Evolutionary conservation across 805 yeast genomes (phyloP).

Genomic region (Myxozyma monticola): DNA sequence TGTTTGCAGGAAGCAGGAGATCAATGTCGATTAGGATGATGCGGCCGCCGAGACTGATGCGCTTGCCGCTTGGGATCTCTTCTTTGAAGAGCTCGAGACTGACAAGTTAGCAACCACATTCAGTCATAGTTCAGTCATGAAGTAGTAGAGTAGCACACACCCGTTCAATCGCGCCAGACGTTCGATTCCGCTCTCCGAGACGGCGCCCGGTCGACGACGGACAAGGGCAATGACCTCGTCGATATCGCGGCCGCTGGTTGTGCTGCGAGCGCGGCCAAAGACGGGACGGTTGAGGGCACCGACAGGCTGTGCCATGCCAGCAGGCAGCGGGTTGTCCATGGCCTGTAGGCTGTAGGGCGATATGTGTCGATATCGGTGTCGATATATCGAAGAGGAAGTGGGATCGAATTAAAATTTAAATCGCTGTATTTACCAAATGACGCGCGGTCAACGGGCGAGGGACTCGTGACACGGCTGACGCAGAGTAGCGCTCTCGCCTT

Average conservation of each 20-base stretch:
- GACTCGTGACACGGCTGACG: too few species aligned
- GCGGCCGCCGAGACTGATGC: constrained; percentile 43
- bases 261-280: constrained; percentile 16
- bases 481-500: too few species aligned
- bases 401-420: too few species aligned
- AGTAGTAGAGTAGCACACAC: constrained; percentile 7
- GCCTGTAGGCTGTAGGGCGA: too few species aligned
- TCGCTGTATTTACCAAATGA: too few species aligned
- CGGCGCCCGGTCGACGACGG: constrained; percentile 39
- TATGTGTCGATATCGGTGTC: too few species aligned
- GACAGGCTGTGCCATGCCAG: too few species aligned
- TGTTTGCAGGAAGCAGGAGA: constrained; percentile 20
- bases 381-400: too few species aligned
- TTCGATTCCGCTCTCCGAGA: constrained; percentile 40
- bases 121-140: background rate
- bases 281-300: too few species aligned
- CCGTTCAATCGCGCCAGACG: constrained; percentile 38
- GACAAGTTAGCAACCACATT: constrained; percentile 24
- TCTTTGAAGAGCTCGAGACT: constrained; percentile 44
- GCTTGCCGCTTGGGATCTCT: constrained; percentile 34
- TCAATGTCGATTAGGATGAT: constrained; percentile 42
- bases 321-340: too few species aligned
- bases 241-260: constrained; percentile 10
- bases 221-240: constrained; percentile 32
- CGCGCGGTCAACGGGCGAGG: too few species aligned